Percentiles rank a stretch among this genome's conserved stretches.
phyloP scores from a whole-genome alignment of 2,329 filamentous ascomycete species.

The Colletotrichum liriopes region DNA sequence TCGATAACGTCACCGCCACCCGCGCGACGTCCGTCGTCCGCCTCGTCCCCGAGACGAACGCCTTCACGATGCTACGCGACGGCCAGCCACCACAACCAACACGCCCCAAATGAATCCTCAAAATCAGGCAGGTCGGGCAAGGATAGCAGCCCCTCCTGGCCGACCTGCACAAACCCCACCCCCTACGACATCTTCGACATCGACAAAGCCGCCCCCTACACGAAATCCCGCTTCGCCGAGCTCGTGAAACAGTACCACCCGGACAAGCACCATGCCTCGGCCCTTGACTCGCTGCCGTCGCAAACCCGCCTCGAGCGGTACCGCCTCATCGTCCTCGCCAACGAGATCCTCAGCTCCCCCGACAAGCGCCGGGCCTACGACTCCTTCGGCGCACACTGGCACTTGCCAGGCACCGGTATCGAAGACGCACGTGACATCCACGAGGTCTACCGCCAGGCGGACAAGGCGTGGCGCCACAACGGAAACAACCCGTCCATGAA shows the following conservation, averaged over 20 bases:
- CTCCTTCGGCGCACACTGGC: conserved; percentile 85
- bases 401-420: conserved; percentile 63
- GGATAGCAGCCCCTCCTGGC: conserved; percentile 58
- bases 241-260: conserved; percentile 98
- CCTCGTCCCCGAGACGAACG: neutral
- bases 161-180: conserved; percentile 71
- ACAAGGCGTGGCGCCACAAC: conserved; percentile 65
- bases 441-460: conserved; percentile 55
- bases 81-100: neutral
- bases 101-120: neutral
- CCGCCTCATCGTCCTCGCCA: conserved; percentile 87
- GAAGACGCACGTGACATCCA: conserved; percentile 60
- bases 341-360: conserved; percentile 89
- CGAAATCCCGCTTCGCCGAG: conserved; percentile 87
- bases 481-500: conserved; percentile 73
- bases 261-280: conserved; percentile 69
- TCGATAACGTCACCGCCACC: conserved; percentile 47
- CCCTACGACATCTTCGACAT: conserved; percentile 90
- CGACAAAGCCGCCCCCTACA: conserved; percentile 74
- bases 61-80: conserved; percentile 34
- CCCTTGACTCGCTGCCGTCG: conserved; percentile 49
- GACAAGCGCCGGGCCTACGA: conserved; percentile 87
- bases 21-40: conserved; percentile 9
- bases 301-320: conserved; percentile 87
- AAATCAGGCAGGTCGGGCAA: neutral